phyloP scores from a whole-genome alignment of 331 rosid species.

The Spiraea crenata region DNA sequence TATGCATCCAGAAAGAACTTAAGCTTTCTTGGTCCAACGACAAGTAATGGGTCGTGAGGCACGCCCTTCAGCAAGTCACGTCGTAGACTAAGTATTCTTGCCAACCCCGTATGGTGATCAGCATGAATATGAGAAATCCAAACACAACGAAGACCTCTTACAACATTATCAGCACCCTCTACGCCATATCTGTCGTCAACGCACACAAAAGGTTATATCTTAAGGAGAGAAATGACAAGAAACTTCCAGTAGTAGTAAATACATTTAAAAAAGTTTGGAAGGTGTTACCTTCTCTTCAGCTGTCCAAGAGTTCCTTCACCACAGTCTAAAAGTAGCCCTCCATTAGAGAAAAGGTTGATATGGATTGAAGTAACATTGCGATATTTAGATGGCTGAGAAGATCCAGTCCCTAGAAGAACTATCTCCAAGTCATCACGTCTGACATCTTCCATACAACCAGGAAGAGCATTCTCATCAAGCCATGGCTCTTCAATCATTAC shows the following conservation, averaged over 20 bases:
- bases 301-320: constrained; percentile 97
- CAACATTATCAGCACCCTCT: constrained; percentile 70
- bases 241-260: constrained; percentile 9
- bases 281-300: constrained; percentile 75
- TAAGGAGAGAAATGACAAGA: constrained; percentile 13
- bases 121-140: constrained; percentile 98
- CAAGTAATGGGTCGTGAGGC: constrained; percentile 81
- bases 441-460: constrained; percentile 73
- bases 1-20: constrained; percentile 77
- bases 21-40: constrained; percentile 83
- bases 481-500: constrained; percentile 77
- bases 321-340: constrained; percentile 85
- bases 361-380: constrained; percentile 86
- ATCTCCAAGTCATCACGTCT: constrained; percentile 93
- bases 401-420: constrained; percentile 93
- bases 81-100: constrained; percentile 81
- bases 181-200: constrained; percentile 73
- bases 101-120: constrained; percentile 91
- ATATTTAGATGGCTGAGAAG: constrained; percentile 96
- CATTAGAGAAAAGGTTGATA: constrained; percentile 76
- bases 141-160: constrained; percentile 64
- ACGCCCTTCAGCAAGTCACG: constrained; percentile 57
- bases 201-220: constrained; percentile 26
- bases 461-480: constrained; percentile 52
- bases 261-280: constrained; percentile 9